A percentile compares a stretch with the other conserved stretches of the same genome.
Evolutionary conservation across 2,329 filamentous ascomycete species (phyloP).

Genomic region (Arthrobotrys conoides): DNA sequence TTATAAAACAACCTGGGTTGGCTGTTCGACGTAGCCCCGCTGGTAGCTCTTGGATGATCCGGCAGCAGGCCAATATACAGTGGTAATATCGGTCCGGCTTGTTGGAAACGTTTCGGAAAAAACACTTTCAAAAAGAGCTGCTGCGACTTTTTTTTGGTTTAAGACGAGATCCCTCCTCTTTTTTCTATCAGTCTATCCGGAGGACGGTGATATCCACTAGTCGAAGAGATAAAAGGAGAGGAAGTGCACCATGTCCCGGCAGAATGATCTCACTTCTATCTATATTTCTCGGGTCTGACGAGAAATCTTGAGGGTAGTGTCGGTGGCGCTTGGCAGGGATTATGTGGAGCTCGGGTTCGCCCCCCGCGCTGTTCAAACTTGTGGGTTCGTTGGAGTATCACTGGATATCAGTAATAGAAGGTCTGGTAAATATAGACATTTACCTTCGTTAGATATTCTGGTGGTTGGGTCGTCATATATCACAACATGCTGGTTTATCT

Average conservation of each 20-base stretch:
- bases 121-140: not conserved
- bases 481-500: not conserved
- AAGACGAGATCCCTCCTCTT: not conserved
- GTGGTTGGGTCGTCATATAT: not conserved
- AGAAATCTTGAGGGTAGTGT: constrained; percentile 30
- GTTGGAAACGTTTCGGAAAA: not conserved
- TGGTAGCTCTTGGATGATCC: not conserved
- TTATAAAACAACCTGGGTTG: constrained; percentile 1
- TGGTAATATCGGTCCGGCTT: not conserved
- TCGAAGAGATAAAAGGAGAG: not conserved
- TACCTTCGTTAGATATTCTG: constrained; percentile 5
- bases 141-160: not conserved
- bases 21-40: not conserved
- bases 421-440: not conserved
- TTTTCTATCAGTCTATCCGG: not conserved
- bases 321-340: constrained; percentile 6
- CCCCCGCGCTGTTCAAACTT: constrained; percentile 45
- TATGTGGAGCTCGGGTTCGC: not conserved
- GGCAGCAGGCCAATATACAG: constrained; percentile 54
- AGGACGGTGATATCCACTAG: constrained; percentile 48
- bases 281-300: constrained; percentile 13
- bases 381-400: not conserved
- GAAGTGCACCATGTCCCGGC: constrained; percentile 1
- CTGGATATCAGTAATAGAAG: constrained; percentile 7
- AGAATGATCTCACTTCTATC: not conserved